These are phyloP conservation scores for Leccinum variicolor DNA, from an alignment of 768 basidiomycete genomes.

Conservation along the genomic window DNA sequence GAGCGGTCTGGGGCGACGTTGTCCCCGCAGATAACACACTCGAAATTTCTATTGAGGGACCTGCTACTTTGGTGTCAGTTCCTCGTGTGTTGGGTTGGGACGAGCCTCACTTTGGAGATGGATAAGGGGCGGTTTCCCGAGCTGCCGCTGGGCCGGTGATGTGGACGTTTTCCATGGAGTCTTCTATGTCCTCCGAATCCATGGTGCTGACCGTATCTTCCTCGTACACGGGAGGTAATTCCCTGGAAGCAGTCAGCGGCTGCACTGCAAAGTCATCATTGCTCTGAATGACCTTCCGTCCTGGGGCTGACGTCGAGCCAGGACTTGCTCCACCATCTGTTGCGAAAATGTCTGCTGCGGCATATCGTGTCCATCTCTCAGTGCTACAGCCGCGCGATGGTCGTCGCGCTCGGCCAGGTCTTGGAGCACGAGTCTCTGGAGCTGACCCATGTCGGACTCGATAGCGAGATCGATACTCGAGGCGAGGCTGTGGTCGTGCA, in stretches of 20 bases:
- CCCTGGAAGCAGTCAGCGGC: slow-evolving; percentile 10
- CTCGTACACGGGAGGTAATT: neutral
- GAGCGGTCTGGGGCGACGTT: slow-evolving; percentile 15
- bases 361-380: slow-evolving; percentile 27
- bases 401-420: slow-evolving; percentile 43
- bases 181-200: neutral
- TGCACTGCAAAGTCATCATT: neutral
- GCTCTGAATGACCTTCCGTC: slow-evolving; percentile 2
- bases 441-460: slow-evolving; percentile 30
- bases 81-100: neutral
- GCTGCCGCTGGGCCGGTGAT: neutral
- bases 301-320: neutral
- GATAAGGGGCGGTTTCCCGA: neutral
- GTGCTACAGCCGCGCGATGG: slow-evolving; percentile 38
- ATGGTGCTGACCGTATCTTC: neutral
- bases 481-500: slow-evolving; percentile 40
- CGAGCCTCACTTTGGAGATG: slow-evolving; percentile 2
- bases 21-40: slow-evolving; percentile 46
- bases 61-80: slow-evolving; percentile 6
- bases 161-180: slow-evolving; percentile 1
- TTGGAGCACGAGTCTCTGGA: slow-evolving; percentile 29
- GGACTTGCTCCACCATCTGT: slow-evolving; percentile 3
- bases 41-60: neutral
- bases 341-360: slow-evolving; percentile 19
- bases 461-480: slow-evolving; percentile 41